These are phyloP conservation scores for Acer yangbiense DNA, from an alignment of 345 rosid genomes.

Conservation along the genomic window DNA sequence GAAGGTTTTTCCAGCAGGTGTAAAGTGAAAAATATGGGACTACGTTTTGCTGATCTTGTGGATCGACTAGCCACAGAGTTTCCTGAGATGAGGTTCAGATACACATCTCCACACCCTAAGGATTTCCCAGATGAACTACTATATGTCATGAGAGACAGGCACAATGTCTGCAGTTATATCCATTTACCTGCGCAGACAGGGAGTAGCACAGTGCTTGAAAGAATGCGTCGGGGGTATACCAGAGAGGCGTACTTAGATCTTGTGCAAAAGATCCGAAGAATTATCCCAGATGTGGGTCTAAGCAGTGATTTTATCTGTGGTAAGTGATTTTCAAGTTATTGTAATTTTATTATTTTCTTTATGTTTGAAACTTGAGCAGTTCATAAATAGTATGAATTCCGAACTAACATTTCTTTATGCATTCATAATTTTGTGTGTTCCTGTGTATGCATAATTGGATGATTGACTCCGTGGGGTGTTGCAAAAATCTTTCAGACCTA, in stretches of 20 bases:
- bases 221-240: conserved; percentile 89
- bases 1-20: conserved; percentile 86
- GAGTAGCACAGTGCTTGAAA: conserved; percentile 69
- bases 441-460: background rate
- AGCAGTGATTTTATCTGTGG: conserved; percentile 92
- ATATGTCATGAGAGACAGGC: conserved; percentile 75
- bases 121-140: conserved; percentile 86
- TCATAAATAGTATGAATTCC: background rate
- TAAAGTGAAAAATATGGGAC: conserved; percentile 78
- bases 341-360: background rate
- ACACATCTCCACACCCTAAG: conserved; percentile 95
- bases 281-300: conserved; percentile 81
- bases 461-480: background rate
- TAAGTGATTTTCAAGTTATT: conserved; percentile 34
- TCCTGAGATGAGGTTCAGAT: conserved; percentile 97
- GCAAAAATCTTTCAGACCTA: background rate
- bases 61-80: conserved; percentile 77
- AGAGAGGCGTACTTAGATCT: conserved; percentile 91
- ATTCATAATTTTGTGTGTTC: background rate
- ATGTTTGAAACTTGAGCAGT: conserved; percentile 6
- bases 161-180: conserved; percentile 77
- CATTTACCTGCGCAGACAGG: conserved; percentile 97
- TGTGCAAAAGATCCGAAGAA: conserved; percentile 70
- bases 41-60: conserved; percentile 88
- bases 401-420: background rate